phyloP scores from a whole-genome alignment of 2,329 filamentous ascomycete genomes.

The Ambrosiella beaveri region DNA sequence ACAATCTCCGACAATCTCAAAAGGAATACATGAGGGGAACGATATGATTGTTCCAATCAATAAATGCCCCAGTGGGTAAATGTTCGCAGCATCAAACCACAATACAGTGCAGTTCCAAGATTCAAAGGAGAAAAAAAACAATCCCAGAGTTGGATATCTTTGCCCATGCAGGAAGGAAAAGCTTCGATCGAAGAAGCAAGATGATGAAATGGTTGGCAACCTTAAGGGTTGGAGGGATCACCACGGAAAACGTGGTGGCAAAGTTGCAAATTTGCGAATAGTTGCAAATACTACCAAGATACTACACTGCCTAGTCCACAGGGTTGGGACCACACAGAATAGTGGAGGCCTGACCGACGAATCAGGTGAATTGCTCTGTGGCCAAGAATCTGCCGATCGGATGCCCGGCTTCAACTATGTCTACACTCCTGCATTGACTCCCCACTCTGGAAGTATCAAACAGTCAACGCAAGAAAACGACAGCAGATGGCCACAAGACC shows the following conservation, averaged over 20 bases:
- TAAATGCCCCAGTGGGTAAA: no score
- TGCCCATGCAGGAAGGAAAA: neutral
- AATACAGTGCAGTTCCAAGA: neutral
- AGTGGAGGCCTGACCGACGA: neutral
- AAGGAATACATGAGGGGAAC: no score
- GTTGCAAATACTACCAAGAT: neutral
- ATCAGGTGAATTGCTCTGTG: neutral
- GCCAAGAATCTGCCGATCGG: neutral
- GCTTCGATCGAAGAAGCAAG: neutral
- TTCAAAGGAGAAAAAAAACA: neutral
- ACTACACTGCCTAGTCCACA: neutral
- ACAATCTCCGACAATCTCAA: no score
- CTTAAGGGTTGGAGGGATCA: neutral
- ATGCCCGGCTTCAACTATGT: no score
- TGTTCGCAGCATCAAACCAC: neutral
- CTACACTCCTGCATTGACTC: no score
- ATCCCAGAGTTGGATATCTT: neutral
- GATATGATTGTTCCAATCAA: no score
- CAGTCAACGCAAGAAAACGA: no score
- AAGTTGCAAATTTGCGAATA: conserved; percentile 5
- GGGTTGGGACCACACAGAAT: neutral
- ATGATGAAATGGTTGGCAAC: neutral
- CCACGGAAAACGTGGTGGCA: neutral
- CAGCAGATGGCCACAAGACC: no score
- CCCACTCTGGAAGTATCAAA: no score